Evolutionary conservation across 2,329 filamentous ascomycete species (phyloP), one percentile per base, ranked within the genome.

Genomic region (Talaromyces sp.): DNA sequence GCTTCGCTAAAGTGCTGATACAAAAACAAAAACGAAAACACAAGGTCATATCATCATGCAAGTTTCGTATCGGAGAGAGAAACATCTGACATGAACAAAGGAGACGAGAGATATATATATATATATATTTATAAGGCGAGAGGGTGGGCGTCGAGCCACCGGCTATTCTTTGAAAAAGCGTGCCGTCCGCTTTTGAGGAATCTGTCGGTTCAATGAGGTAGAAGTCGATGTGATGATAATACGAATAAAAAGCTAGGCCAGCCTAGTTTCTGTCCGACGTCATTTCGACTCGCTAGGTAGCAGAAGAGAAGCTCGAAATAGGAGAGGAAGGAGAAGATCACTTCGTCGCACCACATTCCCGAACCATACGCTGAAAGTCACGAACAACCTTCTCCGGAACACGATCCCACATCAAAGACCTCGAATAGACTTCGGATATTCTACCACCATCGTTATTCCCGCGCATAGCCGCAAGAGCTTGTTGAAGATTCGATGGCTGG

Each of bases 381-480:
- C 87, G 85, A 56, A 99, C 91, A 51, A 97, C 91, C 63, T 97
- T 91, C 66, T 85, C 83, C 13, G 94, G 92, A 66, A 97, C 92
- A 74, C 92, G 89, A 69, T 97, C 91, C 90, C 91, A 96, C 59
- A 97, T 85, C 61, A 97, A 81, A 62, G 91, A 96, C 59, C 93
- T 84, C 35, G 92, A 95, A 77, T 96, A 96, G 41, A 97, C 89
- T 67, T 97, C 91, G 58, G 92, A 89, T 50, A 87, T 88, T 53
- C 72, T 69, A 33, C 64, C 69, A 40, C 17, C 54, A 15, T 51
- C 25, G 17, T 45, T 51, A 66, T 81, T 84, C 65, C 79, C 79
- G 63, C 90, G 86, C 85, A 96, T 90, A 46, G 84, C 86, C 53
- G 88, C 85, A 48, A 97, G 82, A 7, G 91, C 87, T 65, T 96